phyloP scores from a whole-genome alignment of 495 filamentous ascomycete genomes.

The Penicillium argentinense region DNA sequence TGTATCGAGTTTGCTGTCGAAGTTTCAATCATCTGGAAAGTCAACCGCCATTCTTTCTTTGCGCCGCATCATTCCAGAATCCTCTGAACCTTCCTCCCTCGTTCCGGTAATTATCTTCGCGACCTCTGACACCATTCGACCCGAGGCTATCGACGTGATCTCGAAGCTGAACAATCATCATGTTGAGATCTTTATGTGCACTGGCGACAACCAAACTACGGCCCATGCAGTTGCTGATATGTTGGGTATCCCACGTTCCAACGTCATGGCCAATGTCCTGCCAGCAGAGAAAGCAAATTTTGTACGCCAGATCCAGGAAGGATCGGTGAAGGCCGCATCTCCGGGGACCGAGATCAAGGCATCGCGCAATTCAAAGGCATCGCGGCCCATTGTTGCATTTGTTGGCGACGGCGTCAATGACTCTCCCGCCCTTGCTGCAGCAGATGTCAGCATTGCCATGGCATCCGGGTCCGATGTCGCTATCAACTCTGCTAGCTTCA shows the following conservation, averaged over 20 bases:
- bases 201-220: constrained; percentile 68
- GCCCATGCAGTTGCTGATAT: constrained; percentile 66
- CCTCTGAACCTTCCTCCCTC: constrained; percentile 29
- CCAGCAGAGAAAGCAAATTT: constrained; percentile 85
- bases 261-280: constrained; percentile 85
- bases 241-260: constrained; percentile 69
- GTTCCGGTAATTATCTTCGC: constrained; percentile 71
- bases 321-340: constrained; percentile 10
- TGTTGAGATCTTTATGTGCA: constrained; percentile 86
- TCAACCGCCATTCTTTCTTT: constrained; percentile 71
- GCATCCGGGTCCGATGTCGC: constrained; percentile 84
- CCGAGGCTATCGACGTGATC: constrained; percentile 69
- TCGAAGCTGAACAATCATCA: constrained; percentile 59
- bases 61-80: constrained; percentile 22
- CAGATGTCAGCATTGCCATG: constrained; percentile 83
- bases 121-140: constrained; percentile 72
- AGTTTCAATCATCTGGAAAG: constrained; percentile 70
- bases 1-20: constrained; percentile 50
- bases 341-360: not conserved
- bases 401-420: constrained; percentile 92
- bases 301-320: constrained; percentile 71
- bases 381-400: constrained; percentile 53
- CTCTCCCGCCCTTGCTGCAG: constrained; percentile 73
- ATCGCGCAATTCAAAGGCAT: constrained; percentile 7
- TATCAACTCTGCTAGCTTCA: constrained; percentile 77